Evolutionary conservation across 306 rosid species (phyloP), one percentile per base, ranked within the genome.

Genomic region (Abrus precatorius): DNA sequence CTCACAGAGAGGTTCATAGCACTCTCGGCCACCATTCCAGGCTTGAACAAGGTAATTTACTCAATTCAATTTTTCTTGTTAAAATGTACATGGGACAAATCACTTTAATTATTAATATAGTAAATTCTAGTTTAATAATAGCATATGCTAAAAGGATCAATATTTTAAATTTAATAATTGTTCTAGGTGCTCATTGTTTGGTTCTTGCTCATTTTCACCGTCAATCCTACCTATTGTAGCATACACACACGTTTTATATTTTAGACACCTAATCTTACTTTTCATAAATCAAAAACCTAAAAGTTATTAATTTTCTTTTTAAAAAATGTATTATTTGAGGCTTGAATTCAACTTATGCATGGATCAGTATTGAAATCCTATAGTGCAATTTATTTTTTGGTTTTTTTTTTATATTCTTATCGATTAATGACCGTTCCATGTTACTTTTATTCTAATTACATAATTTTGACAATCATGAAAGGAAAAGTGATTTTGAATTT

Each of bases 21-120:
- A 4, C 88, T 82, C 48, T 82, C 88, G 0, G 88, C 88, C 1
- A 73, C 86, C 5, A 82, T 85, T 34, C 88, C 88, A 2, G 84
- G 81, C 5, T 47, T 85, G 43, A 82, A 68, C 84, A 85, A 85
- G 88, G 88, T 85, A 82, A 57, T 30, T 45, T 2, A 1, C 0
- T 20, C 2, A 1, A 9, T 8, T 71, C 9, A 10, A n/a, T 53
- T 20, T 55, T 6, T 52, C 5, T 48, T 60, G 11, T 2, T 8
- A 9, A 47, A 10, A 47, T 10, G 52, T n/a, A 47, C 3, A 47
- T 47, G 12, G 2, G n/a, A 50, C 27, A 13, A 5, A 11, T 50
- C 27, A 11, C 20, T 50, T 50, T 13, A 50, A 11, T 50, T 50
- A 47, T 47, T 4, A 36, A 2, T 20, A 20, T 0, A 20, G 20